A percentile compares a stretch with the other conserved stretches of the same genome.
Evolutionary conservation across 2,329 filamentous ascomycete genomes (phyloP).

Genomic region (Fusarium sp.): DNA sequence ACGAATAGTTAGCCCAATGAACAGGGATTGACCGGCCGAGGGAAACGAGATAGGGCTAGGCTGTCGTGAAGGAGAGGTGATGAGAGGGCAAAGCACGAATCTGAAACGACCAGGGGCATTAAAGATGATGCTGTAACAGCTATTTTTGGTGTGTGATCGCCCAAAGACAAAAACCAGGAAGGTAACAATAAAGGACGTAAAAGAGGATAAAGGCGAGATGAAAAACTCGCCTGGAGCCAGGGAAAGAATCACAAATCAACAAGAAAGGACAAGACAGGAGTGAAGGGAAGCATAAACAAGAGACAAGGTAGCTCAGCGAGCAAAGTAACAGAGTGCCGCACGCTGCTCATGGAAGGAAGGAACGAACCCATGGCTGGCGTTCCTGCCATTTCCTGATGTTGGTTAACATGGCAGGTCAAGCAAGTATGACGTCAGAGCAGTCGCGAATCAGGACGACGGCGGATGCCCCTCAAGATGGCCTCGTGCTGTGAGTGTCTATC

Average conservation of each 20-base stretch:
- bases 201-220: conserved; percentile 5
- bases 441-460: background rate
- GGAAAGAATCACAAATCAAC: conserved; percentile 1
- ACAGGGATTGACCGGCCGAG: conserved; percentile 21
- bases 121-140: conserved; percentile 14
- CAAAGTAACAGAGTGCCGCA: background rate
- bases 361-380: conserved; percentile 4
- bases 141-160: conserved; percentile 25
- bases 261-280: background rate
- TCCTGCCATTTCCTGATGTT: conserved; percentile 5
- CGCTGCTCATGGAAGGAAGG: background rate
- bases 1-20: conserved; percentile 6
- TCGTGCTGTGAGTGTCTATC: background rate
- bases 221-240: conserved; percentile 1
- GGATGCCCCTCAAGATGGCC: background rate
- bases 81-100: conserved; percentile 20
- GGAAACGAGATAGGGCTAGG: conserved; percentile 25
- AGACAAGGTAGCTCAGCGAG: background rate
- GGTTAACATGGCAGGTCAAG: background rate
- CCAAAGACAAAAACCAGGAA: conserved; percentile 13
- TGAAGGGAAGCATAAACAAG: background rate
- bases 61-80: conserved; percentile 14
- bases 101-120: conserved; percentile 28
- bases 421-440: conserved; percentile 19
- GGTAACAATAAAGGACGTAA: background rate